phyloP scores from a whole-genome alignment of 1,139 yeast genomes.

The Candida mesenterica region DNA sequence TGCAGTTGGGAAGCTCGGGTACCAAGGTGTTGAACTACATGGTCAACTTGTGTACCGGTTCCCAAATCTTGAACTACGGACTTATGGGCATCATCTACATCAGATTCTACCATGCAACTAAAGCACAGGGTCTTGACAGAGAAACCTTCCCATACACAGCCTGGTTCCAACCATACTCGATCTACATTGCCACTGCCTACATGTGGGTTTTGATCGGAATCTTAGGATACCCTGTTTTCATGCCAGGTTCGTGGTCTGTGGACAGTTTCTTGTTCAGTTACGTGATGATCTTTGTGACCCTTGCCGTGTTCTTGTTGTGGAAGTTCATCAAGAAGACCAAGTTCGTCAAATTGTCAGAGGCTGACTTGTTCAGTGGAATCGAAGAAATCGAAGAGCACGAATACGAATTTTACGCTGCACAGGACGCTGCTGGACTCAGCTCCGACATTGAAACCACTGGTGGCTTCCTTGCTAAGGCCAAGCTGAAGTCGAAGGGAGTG shows the following conservation, averaged over 20 bases:
- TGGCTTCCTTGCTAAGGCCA: not conserved
- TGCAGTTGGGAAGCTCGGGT: conserved; percentile 61
- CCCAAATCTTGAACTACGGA: conserved; percentile 71
- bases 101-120: conserved; percentile 59
- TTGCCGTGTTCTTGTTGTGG: conserved; percentile 33
- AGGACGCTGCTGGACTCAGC: conserved; percentile 16
- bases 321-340: conserved; percentile 33
- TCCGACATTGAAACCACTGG: conserved; percentile 5
- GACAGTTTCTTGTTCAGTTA: conserved; percentile 43
- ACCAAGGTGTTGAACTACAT: conserved; percentile 72
- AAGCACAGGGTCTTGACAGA: conserved; percentile 38
- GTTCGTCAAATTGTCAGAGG: conserved; percentile 29
- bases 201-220: conserved; percentile 37
- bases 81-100: conserved; percentile 61
- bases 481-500: conserved; percentile 7
- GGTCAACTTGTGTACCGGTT: conserved; percentile 74
- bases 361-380: conserved; percentile 36
- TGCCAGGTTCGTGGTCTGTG: conserved; percentile 34
- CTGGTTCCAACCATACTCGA: conserved; percentile 36
- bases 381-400: conserved; percentile 46
- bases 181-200: conserved; percentile 28
- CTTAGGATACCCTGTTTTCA: conserved; percentile 39
- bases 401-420: conserved; percentile 34
- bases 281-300: conserved; percentile 37
- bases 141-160: conserved; percentile 27